Base-by-base conservation (phyloP, 1,139 yeast species). In the Candida glucosophila region DNA sequence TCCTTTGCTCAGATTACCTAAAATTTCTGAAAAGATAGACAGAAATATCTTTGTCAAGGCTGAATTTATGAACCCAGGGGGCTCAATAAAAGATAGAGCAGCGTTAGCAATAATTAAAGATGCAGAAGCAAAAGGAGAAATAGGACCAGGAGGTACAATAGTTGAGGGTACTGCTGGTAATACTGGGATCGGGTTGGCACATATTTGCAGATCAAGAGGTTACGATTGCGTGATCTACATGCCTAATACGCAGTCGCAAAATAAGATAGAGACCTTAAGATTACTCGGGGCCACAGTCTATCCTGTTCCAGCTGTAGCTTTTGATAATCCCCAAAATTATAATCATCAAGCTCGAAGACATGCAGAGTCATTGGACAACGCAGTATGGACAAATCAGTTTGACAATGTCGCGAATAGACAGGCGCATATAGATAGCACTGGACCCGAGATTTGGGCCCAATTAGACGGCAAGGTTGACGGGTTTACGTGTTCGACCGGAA, bases 31-130 rank as follows among this genome's bases (percentile, higher is more conserved):
- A 18, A 67, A 68, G 36, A 53, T 77, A 12, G 85, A 85, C 7
- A 61, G 94, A 40, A 80, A 85, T 43, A 74, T 85, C 39, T 83
- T 73, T 47, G 95, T 83, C 27, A 85, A 85, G 49, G 93, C 93
- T 9, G 96, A 85, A 55, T 81, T 76, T 57, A 80, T 81, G 79
- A 85, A 86, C 54, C 96, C 96, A 2, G 95, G 95, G 25, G 96
- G 95, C 1, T 79, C 93, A 5, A 86, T 86, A 33, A 85, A 85
- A 49, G 96, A 85, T 49, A 67, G 96, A 32, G 95, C 95, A 5
- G 95, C 95, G 0, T 58, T 80, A 25, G 83, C 62, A 43, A 67
- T 86, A 30, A 62, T 85, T 31, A 67, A 78, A 42, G 88, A 80
- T 40, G 95, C 95, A 15, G 95, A 86, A 48, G 50, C 55, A 23